A percentile compares a stretch with the other conserved stretches of the same genome.
Conservation (phyloP, 1,284 basidiomycete species). For the Cerrena zonata region DNA sequence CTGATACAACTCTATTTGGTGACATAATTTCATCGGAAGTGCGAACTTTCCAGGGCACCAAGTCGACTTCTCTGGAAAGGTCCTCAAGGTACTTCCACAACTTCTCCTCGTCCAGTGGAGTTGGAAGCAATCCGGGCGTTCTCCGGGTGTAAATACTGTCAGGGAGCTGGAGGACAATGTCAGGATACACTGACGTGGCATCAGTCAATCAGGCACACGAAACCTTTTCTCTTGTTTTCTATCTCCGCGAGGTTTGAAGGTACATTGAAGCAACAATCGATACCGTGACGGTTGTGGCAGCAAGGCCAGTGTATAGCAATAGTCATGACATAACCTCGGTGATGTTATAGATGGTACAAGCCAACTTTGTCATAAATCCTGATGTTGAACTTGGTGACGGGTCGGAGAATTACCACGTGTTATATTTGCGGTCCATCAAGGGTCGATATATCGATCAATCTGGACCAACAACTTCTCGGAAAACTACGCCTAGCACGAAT, state of each 20-base stretch:
- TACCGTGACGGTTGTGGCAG: background rate
- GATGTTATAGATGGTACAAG: background rate
- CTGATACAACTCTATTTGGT: background rate
- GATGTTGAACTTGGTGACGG: too few species aligned
- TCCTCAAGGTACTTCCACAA: background rate
- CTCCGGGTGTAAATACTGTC: background rate
- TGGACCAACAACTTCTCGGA: too few species aligned
- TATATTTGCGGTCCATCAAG: too few species aligned
- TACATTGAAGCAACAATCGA: background rate
- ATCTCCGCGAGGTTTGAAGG: background rate
- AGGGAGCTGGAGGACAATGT: background rate
- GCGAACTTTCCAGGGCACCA: background rate
- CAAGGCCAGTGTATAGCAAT: background rate
- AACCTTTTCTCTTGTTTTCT: background rate
- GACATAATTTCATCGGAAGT: background rate
- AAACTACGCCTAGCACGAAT: too few species aligned
- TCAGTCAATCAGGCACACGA: background rate
- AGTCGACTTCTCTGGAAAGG: background rate
- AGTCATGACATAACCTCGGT: background rate
- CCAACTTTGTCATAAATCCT: too few species aligned
- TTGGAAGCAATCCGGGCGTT: background rate
- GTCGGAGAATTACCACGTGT: too few species aligned
- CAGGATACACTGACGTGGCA: background rate
- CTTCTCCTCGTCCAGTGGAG: background rate
- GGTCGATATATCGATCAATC: too few species aligned